phyloP scores from a whole-genome alignment of 2,329 filamentous ascomycete species.

The Dichotomopilus funicola region DNA sequence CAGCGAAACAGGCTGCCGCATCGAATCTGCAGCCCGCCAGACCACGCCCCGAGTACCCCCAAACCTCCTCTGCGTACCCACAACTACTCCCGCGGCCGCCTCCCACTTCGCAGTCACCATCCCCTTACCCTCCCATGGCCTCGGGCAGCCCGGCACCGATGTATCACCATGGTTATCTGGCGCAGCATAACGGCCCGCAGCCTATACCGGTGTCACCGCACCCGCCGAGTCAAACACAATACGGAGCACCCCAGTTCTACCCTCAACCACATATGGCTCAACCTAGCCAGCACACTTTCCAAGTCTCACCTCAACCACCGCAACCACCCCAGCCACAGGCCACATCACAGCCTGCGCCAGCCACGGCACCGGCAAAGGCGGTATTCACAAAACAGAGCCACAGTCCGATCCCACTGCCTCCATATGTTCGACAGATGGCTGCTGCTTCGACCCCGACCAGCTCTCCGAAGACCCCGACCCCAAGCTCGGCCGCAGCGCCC shows the following conservation, averaged over 20 bases:
- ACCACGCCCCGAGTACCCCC: conserved; percentile 12
- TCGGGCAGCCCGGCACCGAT: neutral
- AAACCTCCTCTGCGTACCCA: conserved; percentile 12
- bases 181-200: conserved; percentile 11
- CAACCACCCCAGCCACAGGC: neutral
- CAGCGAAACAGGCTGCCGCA: conserved; percentile 13
- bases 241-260: conserved; percentile 14
- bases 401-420: conserved; percentile 23
- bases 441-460: neutral
- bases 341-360: conserved; percentile 5
- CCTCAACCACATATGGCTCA: conserved; percentile 12
- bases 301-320: conserved; percentile 6
- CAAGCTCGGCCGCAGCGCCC: too few species aligned
- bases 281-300: conserved; percentile 9
- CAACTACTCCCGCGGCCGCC: conserved; percentile 11
- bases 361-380: conserved; percentile 9
- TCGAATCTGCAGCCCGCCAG: conserved; percentile 17
- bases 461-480: conserved; percentile 7
- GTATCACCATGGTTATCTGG: conserved; percentile 9
- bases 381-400: conserved; percentile 22
- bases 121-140: neutral
- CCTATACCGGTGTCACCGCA: conserved; percentile 27
- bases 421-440: conserved; percentile 19
- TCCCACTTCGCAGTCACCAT: conserved; percentile 3
- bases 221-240: conserved; percentile 33